Conservation (phyloP, 1,284 basidiomycete genomes). For the Austroboletus novae-zelandiae region DNA sequence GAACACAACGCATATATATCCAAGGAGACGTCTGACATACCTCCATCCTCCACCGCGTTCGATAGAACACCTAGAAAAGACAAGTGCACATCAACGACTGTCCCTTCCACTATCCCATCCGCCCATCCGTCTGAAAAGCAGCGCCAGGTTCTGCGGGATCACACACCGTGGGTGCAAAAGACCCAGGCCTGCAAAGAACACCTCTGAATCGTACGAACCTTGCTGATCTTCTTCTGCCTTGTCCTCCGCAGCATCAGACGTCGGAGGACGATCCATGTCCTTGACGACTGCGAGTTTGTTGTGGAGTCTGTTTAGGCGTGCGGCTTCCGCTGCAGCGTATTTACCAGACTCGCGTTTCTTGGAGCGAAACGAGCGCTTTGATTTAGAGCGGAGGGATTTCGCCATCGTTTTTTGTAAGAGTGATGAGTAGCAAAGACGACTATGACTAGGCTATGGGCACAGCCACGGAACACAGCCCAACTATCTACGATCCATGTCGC, state of each 20-base stretch:
- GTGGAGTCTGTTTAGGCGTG: constrained; percentile 76
- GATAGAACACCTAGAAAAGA: constrained; percentile 18
- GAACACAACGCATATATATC: neutral
- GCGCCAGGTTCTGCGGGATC: constrained; percentile 54
- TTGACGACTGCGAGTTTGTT: constrained; percentile 61
- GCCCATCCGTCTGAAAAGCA: constrained; percentile 9
- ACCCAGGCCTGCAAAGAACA: constrained; percentile 34
- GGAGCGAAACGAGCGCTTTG: constrained; percentile 80
- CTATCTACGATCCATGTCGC: no score
- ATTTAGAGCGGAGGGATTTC: constrained; percentile 89
- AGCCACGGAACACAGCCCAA: no score
- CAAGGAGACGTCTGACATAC: constrained; percentile 19
- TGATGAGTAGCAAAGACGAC: no score
- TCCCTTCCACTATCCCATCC: neutral
- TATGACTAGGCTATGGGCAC: neutral
- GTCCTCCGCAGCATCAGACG: constrained; percentile 38
- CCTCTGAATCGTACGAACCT: constrained; percentile 58
- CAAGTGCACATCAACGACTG: constrained; percentile 15
- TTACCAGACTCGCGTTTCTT: constrained; percentile 83
- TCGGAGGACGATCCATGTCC: constrained; percentile 35
- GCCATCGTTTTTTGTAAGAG: constrained; percentile 58
- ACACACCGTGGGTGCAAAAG: constrained; percentile 49
- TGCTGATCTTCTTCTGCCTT: constrained; percentile 34
- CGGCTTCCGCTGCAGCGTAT: constrained; percentile 84
- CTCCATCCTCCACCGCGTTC: constrained; percentile 19